phyloP scores from a whole-genome alignment of 495 filamentous ascomycete genomes.

The Lasiosphaeria hispida region DNA sequence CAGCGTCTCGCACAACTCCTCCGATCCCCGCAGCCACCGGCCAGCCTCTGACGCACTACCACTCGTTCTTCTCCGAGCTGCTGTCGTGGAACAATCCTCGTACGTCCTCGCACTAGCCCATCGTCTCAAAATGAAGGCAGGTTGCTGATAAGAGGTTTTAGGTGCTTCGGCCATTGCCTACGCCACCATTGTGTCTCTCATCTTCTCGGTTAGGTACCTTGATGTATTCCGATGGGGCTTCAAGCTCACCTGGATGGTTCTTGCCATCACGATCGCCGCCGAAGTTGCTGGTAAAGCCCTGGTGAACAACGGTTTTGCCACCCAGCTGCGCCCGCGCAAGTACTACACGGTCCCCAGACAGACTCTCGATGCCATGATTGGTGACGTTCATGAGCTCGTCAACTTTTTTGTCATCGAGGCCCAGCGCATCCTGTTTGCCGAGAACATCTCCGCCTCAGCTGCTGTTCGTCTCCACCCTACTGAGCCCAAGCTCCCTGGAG shows the following conservation, averaged over 20 bases:
- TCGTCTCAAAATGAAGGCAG: conserved; percentile 52
- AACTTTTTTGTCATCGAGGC: conserved; percentile 98
- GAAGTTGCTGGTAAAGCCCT: conserved; percentile 76
- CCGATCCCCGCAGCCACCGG: conserved; percentile 70
- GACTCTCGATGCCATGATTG: conserved; percentile 72
- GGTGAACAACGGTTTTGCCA: conserved; percentile 74
- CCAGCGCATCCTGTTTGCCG: conserved; percentile 90
- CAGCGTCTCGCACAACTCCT: conserved; percentile 66
- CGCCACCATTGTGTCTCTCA: conserved; percentile 66
- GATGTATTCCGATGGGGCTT: conserved; percentile 84
- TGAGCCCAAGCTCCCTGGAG: conserved; percentile 10
- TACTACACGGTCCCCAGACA: conserved; percentile 92
- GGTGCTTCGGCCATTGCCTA: conserved; percentile 87
- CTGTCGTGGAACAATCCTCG: conserved; percentile 62
- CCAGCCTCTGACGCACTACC: conserved; percentile 91
- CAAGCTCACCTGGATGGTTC: conserved; percentile 70
- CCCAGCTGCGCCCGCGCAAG: conserved; percentile 81
- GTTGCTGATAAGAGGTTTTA: conserved; percentile 35
- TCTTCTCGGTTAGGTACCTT: conserved; percentile 87
- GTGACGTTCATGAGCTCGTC: conserved; percentile 84
- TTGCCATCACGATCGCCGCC: conserved; percentile 65
- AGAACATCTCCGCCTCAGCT: conserved; percentile 80
- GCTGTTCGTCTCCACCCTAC: conserved; percentile 58
- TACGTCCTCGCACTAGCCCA: conserved; percentile 32
- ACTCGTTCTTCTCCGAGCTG: conserved; percentile 91